Evolutionary conservation across 768 basidiomycete species (phyloP).

Genomic region (Lactarius tabidus): DNA sequence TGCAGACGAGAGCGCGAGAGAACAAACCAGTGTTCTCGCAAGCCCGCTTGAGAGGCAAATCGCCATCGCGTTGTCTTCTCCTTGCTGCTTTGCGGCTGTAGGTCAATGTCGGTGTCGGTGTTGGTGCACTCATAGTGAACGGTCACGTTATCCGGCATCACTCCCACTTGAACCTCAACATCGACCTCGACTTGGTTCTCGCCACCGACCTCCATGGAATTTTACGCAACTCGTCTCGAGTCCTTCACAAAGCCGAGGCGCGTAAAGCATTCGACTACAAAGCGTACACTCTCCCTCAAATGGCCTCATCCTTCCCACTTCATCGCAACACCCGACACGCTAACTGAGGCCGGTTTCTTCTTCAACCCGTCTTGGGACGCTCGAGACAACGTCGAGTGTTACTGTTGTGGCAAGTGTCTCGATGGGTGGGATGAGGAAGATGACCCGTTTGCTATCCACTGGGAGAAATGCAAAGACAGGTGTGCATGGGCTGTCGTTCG

Average conservation of each 20-base stretch:
- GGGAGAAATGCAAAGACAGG: constrained; percentile 53
- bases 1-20: background rate
- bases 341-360: constrained; percentile 91
- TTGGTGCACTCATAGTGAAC: background rate
- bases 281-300: constrained; percentile 46
- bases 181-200: background rate
- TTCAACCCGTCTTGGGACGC: constrained; percentile 65
- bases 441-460: constrained; percentile 84
- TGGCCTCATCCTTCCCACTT: constrained; percentile 75
- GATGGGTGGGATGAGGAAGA: constrained; percentile 83
- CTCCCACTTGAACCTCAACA: background rate
- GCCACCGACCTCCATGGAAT: constrained; percentile 14
- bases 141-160: constrained; percentile 17
- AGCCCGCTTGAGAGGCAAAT: background rate
- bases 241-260: constrained; percentile 66
- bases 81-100: constrained; percentile 9
- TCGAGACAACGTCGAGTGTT: constrained; percentile 77
- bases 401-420: constrained; percentile 75
- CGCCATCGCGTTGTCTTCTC: constrained; percentile 4
- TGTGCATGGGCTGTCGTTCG: constrained; percentile 83
- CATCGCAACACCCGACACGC: constrained; percentile 63
- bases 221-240: constrained; percentile 43
- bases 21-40: background rate
- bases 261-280: constrained; percentile 47
- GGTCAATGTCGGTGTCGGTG: constrained; percentile 3